Evolutionary conservation across 805 yeast genomes (phyloP).

Genomic region (Candida orba): DNA sequence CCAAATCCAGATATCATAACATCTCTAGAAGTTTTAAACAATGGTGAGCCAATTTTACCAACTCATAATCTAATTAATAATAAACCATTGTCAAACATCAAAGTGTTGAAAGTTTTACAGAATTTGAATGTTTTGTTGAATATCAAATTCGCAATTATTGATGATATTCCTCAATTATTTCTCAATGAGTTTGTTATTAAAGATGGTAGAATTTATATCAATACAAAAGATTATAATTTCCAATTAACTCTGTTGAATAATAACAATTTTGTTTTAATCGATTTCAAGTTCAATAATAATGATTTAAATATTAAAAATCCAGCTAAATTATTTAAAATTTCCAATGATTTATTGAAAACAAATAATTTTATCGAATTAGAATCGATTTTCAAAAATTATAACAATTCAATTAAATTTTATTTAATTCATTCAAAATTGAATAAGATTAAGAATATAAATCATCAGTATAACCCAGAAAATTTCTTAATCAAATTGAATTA

Average conservation of each 20-base stretch:
- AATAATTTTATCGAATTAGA: conserved; percentile 46
- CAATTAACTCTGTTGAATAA: conserved; percentile 73
- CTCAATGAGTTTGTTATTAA: conserved; percentile 48
- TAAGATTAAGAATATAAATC: conserved; percentile 47
- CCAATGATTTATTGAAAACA: conserved; percentile 44
- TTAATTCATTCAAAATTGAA: conserved; percentile 51
- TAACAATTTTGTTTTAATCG: conserved; percentile 68
- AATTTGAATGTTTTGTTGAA: conserved; percentile 69
- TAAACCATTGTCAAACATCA: conserved; percentile 43
- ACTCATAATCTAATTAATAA: conserved; percentile 46
- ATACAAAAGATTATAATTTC: conserved; percentile 60
- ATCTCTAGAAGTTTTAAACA: conserved; percentile 73
- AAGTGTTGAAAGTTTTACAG: conserved; percentile 52
- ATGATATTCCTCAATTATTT: conserved; percentile 55
- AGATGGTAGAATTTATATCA: conserved; percentile 66
- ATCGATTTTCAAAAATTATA: conserved; percentile 47
- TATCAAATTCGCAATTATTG: conserved; percentile 64
- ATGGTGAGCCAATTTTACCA: conserved; percentile 71
- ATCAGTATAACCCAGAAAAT: conserved; percentile 46
- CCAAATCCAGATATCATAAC: conserved; percentile 90
- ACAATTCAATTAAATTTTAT: conserved; percentile 59
- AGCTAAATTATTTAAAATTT: conserved; percentile 25
- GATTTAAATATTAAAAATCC: neutral
- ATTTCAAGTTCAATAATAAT: conserved; percentile 47
- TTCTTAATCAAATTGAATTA: conserved; percentile 51